phyloP scores from a whole-genome alignment of 2,329 filamentous ascomycete species.

The Pseudocercospora vitis region DNA sequence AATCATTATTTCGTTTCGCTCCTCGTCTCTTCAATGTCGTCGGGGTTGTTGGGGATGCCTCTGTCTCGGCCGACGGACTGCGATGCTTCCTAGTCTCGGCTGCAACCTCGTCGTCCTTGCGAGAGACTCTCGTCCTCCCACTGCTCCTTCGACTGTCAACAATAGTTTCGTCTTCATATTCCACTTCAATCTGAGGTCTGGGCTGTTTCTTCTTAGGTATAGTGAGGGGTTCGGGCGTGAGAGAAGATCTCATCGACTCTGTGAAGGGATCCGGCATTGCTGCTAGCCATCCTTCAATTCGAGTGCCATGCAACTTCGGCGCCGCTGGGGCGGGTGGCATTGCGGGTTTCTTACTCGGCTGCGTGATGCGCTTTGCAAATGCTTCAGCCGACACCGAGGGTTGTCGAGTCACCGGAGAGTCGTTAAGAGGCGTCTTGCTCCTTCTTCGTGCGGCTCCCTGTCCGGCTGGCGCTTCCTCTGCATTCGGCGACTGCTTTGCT shows the following conservation, averaged over 20 bases:
- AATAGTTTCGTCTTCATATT: slow-evolving; percentile 16
- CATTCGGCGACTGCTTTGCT: slow-evolving; percentile 15
- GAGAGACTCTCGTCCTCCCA: slow-evolving; percentile 24
- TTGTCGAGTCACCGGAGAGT: slow-evolving; percentile 13
- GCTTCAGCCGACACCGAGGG: slow-evolving; percentile 27
- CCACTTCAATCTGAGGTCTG: slow-evolving; percentile 13
- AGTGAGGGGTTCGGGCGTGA: slow-evolving; percentile 35
- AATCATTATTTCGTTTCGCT: slow-evolving; percentile 41
- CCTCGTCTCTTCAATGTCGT: slow-evolving; percentile 38
- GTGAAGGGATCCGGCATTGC: slow-evolving; percentile 39
- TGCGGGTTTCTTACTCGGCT: slow-evolving; percentile 22
- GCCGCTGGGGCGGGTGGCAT: slow-evolving; percentile 27
- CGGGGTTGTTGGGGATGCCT: slow-evolving; percentile 24
- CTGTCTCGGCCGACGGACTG: slow-evolving; percentile 1
- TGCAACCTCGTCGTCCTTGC: slow-evolving; percentile 20
- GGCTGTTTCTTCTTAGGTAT: slow-evolving; percentile 28
- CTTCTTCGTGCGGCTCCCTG: slow-evolving; percentile 16
- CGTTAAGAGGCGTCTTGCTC: slow-evolving; percentile 19
- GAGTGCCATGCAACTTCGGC: slow-evolving; percentile 49
- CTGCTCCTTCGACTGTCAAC: slow-evolving; percentile 23
- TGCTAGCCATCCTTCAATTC: slow-evolving; percentile 64
- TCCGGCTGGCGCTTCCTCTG: slow-evolving; percentile 15
- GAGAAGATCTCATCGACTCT: slow-evolving; percentile 39
- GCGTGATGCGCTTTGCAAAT: slow-evolving; percentile 27
- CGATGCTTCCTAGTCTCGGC: slow-evolving; percentile 19